Evolutionary conservation across 2,329 filamentous ascomycete species (phyloP), one percentile per base, ranked within the genome.

Genomic region (Verticillium nonalfalfae): DNA sequence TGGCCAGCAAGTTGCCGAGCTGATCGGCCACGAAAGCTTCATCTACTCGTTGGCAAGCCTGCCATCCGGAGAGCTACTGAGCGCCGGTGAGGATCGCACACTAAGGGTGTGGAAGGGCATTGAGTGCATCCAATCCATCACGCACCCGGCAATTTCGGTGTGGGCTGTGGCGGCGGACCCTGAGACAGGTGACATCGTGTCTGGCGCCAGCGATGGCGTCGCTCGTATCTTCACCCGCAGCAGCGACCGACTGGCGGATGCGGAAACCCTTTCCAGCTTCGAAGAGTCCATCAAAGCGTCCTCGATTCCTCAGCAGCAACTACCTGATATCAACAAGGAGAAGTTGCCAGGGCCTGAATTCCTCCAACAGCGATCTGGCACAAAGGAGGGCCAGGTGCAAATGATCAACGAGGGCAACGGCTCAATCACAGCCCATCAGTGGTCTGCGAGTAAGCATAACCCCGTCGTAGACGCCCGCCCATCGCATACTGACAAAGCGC

Each of bases 331-430:
- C 74, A 94, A 98, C 76, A 97, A 96, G 73, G 93, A 97, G 74
- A 88, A 95, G 70, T 81, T 98, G 1, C 93, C 94, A 0, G 92
- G 93, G 0, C 91, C 91, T 14, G 92, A 96, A 18, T 97, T 97
- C 68, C 78, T 99, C 9, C 85, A 87, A 60, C 85, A 85, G 60
- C 93, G 93, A 67, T 86, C 87, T 0, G 95, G 95, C 3, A 95
- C 91, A n/a, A 97, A 97, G 75, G 95, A 99, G 66, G 95, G 95
- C 0, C 94, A 99, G 71, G 90, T 97, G 5, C 89, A 96, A 69
- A 96, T 96, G 86, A 94, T 97, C 69, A 86, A 85, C 62, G 90
- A 97, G 72, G 78, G 84, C 7, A 88, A 96, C 69, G 92, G 92
- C 56, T 91, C 86, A 59, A 83, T 97, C 35, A 92, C 90, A 4